phyloP scores from a whole-genome alignment of 2,329 filamentous ascomycete genomes.

The Didymosphaeria variabile region DNA sequence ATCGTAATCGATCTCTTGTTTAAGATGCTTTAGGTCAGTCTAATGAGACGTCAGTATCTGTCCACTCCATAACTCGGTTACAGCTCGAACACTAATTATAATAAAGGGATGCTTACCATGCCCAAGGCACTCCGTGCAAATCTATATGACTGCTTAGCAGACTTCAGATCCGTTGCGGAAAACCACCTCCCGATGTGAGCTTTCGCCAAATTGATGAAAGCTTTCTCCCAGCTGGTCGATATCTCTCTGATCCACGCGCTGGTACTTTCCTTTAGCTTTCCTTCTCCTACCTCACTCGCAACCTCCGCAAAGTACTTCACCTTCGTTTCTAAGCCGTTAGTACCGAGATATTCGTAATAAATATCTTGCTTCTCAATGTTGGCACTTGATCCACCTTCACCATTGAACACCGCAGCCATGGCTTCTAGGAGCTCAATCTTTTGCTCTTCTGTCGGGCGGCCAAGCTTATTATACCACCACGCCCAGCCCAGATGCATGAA shows the following conservation, averaged over 20 bases:
- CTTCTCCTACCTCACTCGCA: background rate
- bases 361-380: slow-evolving; percentile 1
- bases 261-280: slow-evolving; percentile 8
- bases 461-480: slow-evolving; percentile 7
- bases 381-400: background rate
- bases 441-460: background rate
- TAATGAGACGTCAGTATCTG: background rate
- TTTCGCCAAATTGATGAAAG: slow-evolving; percentile 6
- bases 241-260: background rate
- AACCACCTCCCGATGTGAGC: slow-evolving; percentile 7
- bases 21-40: background rate
- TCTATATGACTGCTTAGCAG: background rate
- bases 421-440: slow-evolving; percentile 8
- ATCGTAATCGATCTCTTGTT: background rate
- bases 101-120: background rate
- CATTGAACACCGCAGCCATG: slow-evolving; percentile 5
- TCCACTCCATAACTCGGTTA: background rate
- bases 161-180: slow-evolving; percentile 2
- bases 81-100: background rate
- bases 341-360: slow-evolving; percentile 2
- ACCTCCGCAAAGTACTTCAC: background rate
- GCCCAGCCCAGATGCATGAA: slow-evolving; percentile 13
- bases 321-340: background rate
- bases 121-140: slow-evolving; percentile 1
- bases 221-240: slow-evolving; percentile 4